Evolutionary conservation across 768 basidiomycete species (phyloP).

Genomic region (Daedalea quercina): DNA sequence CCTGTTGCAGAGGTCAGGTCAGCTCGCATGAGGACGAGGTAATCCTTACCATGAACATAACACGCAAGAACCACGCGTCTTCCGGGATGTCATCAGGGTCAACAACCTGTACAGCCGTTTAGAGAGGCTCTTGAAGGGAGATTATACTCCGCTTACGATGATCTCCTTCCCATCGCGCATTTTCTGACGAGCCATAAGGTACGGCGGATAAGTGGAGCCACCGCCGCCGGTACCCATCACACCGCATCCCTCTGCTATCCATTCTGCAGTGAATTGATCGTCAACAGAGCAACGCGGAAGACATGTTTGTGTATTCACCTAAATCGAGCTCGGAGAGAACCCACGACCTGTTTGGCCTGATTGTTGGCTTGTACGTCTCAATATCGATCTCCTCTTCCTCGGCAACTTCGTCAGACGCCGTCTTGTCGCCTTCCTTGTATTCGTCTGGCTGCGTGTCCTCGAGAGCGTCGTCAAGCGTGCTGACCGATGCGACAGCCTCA

Average conservation of each 20-base stretch:
- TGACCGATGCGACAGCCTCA: constrained; percentile 2
- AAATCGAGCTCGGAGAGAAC: constrained; percentile 23
- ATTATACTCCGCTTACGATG: constrained; percentile 7
- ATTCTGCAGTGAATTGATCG: constrained; percentile 46
- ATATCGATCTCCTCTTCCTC: constrained; percentile 10
- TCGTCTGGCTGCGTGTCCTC: neutral
- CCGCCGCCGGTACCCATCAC: constrained; percentile 61
- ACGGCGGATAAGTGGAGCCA: constrained; percentile 48
- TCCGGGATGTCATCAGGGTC: constrained; percentile 31
- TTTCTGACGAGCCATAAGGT: constrained; percentile 44
- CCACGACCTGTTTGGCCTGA: constrained; percentile 14
- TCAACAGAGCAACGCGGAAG: constrained; percentile 10
- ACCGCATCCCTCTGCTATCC: constrained; percentile 58
- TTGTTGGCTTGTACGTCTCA: constrained; percentile 17
- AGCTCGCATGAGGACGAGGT: neutral
- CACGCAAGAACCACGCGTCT: constrained; percentile 29
- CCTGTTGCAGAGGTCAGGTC: constrained; percentile 4
- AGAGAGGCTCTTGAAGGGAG: neutral
- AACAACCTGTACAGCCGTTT: constrained; percentile 10
- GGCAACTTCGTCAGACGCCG: neutral
- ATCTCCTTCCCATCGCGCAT: constrained; percentile 37
- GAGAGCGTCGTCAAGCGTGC: neutral
- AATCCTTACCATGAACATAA: constrained; percentile 19
- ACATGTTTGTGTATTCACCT: constrained; percentile 27
- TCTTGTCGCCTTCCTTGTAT: constrained; percentile 9